Conservation (phyloP, 2,329 filamentous ascomycete species). For the Fusarium longipes region DNA sequence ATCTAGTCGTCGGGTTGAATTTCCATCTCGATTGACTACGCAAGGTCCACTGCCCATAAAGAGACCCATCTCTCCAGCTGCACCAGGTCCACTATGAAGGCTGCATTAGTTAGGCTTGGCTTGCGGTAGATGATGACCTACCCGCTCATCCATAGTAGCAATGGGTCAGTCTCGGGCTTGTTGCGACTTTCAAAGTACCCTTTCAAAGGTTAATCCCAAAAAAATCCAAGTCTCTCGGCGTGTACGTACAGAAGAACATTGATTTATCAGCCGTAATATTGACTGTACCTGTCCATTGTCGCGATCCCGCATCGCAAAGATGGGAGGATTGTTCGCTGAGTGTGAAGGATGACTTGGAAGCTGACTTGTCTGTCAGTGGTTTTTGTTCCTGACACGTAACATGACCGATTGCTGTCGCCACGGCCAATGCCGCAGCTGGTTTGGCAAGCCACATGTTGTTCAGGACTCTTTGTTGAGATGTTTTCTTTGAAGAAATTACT, state of each 20-base stretch:
- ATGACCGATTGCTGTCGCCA: background rate
- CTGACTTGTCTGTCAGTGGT: background rate
- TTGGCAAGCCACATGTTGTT: conserved; percentile 8
- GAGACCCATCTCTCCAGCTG: conserved; percentile 29
- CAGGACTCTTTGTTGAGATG: background rate
- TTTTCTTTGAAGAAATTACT: background rate
- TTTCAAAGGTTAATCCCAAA: background rate
- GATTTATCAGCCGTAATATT: conserved; percentile 30
- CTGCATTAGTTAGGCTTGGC: background rate
- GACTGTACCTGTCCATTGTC: conserved; percentile 26
- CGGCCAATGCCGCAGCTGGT: background rate
- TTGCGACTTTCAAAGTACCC: conserved; percentile 37
- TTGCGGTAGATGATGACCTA: background rate
- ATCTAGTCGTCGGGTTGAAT: conserved; percentile 22
- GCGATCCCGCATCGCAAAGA: conserved; percentile 25
- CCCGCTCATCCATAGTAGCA: conserved; percentile 39
- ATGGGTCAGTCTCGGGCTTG: conserved; percentile 23
- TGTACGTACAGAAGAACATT: conserved; percentile 30
- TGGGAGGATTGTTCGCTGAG: conserved; percentile 16
- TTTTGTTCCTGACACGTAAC: conserved; percentile 1
- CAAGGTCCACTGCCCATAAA: conserved; percentile 36
- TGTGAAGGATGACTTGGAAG: background rate
- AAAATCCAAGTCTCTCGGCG: rapidly evolving
- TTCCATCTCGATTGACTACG: conserved; percentile 22
- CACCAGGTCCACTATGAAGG: conserved; percentile 7